Conservation (phyloP, 768 basidiomycete species). For the Kwoniella dendrophila region DNA sequence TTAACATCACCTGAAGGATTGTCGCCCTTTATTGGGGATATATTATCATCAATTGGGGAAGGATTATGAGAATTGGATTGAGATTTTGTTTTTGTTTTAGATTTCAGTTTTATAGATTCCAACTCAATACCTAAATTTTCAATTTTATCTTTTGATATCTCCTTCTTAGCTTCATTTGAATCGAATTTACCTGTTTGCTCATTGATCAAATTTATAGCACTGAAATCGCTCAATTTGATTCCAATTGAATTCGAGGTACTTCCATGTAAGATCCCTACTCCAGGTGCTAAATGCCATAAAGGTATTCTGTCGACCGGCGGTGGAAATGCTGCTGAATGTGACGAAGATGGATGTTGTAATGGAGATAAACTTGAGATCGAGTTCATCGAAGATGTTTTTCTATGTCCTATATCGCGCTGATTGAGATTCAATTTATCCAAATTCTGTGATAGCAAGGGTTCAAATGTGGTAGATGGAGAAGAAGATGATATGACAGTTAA, state of each 20-base stretch:
- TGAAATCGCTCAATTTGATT: slow-evolving; percentile 45
- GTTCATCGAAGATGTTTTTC: no score
- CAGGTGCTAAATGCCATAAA: slow-evolving; percentile 46
- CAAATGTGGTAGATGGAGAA: neutral
- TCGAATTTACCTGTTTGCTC: slow-evolving; percentile 2
- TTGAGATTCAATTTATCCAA: no score
- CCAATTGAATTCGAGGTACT: slow-evolving; percentile 43
- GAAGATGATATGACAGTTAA: slow-evolving; percentile 34
- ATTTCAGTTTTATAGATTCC: no score
- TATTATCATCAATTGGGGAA: no score
- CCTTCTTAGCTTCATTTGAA: neutral
- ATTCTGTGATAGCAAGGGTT: no score
- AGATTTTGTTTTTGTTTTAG: no score
- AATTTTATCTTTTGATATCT: neutral
- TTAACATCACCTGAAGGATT: neutral
- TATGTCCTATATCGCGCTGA: no score
- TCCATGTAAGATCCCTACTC: slow-evolving; percentile 42
- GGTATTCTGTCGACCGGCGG: slow-evolving; percentile 34
- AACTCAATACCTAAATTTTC: slow-evolving; percentile 9
- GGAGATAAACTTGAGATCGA: no score
- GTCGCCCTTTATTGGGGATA: no score
- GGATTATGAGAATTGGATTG: no score
- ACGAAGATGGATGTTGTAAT: no score
- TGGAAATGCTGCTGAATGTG: neutral
- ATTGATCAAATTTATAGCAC: slow-evolving; percentile 36